Evolutionary conservation across 805 yeast species (phyloP).

Genomic region (Kodamaea kaohsiungensis): DNA sequence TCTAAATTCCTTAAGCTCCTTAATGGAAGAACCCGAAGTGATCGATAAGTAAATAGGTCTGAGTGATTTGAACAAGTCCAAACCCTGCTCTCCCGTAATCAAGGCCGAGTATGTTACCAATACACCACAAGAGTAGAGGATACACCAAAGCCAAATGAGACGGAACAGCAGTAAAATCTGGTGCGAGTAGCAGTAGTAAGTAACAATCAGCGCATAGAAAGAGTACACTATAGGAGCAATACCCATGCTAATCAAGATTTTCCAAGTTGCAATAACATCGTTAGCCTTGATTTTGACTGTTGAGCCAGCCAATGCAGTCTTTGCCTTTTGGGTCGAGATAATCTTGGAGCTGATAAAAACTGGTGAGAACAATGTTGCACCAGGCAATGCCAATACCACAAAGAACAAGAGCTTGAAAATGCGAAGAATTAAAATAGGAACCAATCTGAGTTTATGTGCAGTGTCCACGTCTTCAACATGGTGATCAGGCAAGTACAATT

Average conservation of each 20-base stretch:
- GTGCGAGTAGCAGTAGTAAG: conserved; percentile 30
- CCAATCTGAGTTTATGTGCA: conserved; percentile 49
- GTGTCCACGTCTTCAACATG: conserved; percentile 57
- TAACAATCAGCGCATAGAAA: conserved; percentile 70
- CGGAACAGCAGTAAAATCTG: conserved; percentile 15
- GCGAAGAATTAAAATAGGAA: conserved; percentile 58
- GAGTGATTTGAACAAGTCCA: conserved; percentile 81
- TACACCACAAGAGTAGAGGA: conserved; percentile 61
- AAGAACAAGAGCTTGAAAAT: conserved; percentile 56
- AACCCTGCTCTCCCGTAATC: conserved; percentile 88
- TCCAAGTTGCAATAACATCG: conserved; percentile 98
- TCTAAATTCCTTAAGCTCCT: conserved; percentile 62
- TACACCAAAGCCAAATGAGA: conserved; percentile 45
- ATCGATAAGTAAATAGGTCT: conserved; percentile 75
- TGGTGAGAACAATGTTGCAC: conserved; percentile 84
- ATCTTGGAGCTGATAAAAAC: conserved; percentile 77
- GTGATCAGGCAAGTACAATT: conserved; percentile 56
- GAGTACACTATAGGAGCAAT: conserved; percentile 85
- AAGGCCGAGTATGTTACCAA: conserved; percentile 86
- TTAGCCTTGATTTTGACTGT: conserved; percentile 88
- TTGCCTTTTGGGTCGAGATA: conserved; percentile 73
- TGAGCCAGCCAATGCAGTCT: conserved; percentile 78
- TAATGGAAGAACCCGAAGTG: conserved; percentile 55
- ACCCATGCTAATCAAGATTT: conserved; percentile 84
- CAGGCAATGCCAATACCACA: conserved; percentile 75